Evolutionary conservation across 495 filamentous ascomycete genomes (phyloP).

Genomic region (Aspergillus avenaceus): DNA sequence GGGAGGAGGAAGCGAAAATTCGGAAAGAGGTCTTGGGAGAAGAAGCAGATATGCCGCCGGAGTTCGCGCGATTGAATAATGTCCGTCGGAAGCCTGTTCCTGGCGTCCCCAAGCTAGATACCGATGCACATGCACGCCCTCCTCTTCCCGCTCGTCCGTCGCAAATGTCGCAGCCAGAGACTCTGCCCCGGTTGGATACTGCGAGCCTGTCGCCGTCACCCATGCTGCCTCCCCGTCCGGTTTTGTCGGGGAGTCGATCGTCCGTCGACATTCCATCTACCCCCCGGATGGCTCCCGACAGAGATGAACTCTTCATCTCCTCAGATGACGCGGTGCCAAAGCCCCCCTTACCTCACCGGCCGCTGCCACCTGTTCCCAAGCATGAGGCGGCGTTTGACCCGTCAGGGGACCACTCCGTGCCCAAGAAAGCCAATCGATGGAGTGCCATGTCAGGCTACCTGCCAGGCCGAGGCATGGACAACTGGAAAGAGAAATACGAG

Average conservation of each 20-base stretch:
- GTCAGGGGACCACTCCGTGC: conserved; percentile 4
- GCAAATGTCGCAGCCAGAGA: conserved; percentile 12
- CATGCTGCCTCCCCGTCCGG: conserved; percentile 13
- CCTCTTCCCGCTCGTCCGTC: conserved; percentile 14
- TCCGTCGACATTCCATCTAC: not conserved
- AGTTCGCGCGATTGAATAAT: conserved; percentile 37
- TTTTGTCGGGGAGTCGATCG: not conserved
- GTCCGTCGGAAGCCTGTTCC: conserved; percentile 41
- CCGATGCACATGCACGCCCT: conserved; percentile 11
- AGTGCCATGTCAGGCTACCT: conserved; percentile 28
- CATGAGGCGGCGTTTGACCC: conserved; percentile 18
- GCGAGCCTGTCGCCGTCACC: not conserved
- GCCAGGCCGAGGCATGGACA: conserved; percentile 16
- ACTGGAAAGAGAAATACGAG: conserved; percentile 23
- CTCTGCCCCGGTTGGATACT: not conserved
- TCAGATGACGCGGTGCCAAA: not conserved
- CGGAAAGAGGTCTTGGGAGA: conserved; percentile 33
- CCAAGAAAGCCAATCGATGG: conserved; percentile 28
- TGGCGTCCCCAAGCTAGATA: conserved; percentile 7
- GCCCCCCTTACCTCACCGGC: conserved; percentile 14
- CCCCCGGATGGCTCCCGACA: not conserved
- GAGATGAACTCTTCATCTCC: conserved; percentile 1
- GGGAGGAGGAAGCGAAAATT: conserved; percentile 42
- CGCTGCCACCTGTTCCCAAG: conserved; percentile 28
- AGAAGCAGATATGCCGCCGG: conserved; percentile 20